Evolutionary conservation across 148 eudicot genomes (phyloP).

Genomic region (Amaranthus cruentus): DNA sequence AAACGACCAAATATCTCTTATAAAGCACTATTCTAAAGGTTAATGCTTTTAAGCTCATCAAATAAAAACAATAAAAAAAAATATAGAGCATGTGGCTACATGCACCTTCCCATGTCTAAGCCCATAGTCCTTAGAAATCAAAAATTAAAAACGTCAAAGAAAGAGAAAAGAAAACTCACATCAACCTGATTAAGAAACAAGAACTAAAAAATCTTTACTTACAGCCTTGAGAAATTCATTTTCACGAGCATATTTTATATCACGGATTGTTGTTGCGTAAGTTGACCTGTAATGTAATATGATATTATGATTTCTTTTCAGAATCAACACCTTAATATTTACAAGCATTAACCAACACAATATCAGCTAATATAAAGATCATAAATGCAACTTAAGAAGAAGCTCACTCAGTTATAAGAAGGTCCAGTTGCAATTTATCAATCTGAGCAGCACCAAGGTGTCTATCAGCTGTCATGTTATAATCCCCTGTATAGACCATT

Average conservation of each 20-base stretch:
- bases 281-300: constrained; percentile 66
- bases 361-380: neutral
- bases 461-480: constrained; percentile 96
- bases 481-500: constrained; percentile 87
- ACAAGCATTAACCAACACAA: neutral
- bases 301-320: neutral
- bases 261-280: constrained; percentile 85
- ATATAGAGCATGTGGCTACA: neutral
- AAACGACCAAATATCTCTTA: too few species aligned
- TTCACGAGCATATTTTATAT: constrained; percentile 81
- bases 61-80: neutral
- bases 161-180: neutral
- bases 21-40: too few species aligned
- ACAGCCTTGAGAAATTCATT: constrained; percentile 93
- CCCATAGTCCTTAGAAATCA: neutral
- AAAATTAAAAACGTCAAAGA: neutral
- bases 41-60: too few species aligned
- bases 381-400: constrained; percentile 5
- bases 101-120: neutral
- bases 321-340: neutral
- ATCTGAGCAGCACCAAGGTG: constrained; percentile 97
- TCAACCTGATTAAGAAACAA: neutral
- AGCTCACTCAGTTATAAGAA: constrained; percentile 79
- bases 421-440: constrained; percentile 81
- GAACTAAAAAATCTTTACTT: constrained; percentile 26